Base-by-base conservation (phyloP, 495 filamentous ascomycete genomes). In the Penicillium desertorum region DNA sequence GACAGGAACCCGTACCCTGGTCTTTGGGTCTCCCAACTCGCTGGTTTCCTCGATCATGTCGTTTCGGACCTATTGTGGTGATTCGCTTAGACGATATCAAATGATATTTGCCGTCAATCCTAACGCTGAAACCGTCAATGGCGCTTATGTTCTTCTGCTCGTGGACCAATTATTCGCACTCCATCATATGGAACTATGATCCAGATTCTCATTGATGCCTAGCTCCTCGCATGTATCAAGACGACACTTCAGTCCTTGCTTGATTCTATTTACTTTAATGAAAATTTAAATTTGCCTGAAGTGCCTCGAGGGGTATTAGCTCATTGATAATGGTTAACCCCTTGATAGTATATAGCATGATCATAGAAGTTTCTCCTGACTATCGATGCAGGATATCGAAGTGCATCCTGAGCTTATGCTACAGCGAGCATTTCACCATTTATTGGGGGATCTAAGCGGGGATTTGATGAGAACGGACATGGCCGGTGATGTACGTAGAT, bases 1-100 rank as follows among this genome's bases (percentile, higher is more conserved):
- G 72, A 72, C 73, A 76, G 69, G 55, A 53, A 63, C 59, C 59
- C 62, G 59, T 58, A 71, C 59, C 67, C 73, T 61, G 71, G 72
- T 72, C 64, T 49, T 61, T 69, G 70, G 72, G 68, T 65, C 63
- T 46, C 67, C 73, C 71, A 72, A 56, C 41, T 62, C 56, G 60
- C 48, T 66, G 70, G 71, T 58, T 59, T 62, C 63, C 63, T 66
- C 65, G 66, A 73, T 74, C 68, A 59, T 45, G 61, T 59, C 50
- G 54, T 52, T 60, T 59, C 57, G 32, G 55, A 56, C 34, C n/a
- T 53, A 16, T 23, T 25, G 20, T 22, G 11, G 5, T 57, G 34
- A 57, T 60, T 62, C 45, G 52, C 39, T 51, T 41, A 20, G 45
- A 34, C 30, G 5, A 46, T 45, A 52, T 4, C 22, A 8, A 32